phyloP scores from a whole-genome alignment of 2,329 filamentous ascomycete species.

The Ophiostoma novo-ulmi region DNA sequence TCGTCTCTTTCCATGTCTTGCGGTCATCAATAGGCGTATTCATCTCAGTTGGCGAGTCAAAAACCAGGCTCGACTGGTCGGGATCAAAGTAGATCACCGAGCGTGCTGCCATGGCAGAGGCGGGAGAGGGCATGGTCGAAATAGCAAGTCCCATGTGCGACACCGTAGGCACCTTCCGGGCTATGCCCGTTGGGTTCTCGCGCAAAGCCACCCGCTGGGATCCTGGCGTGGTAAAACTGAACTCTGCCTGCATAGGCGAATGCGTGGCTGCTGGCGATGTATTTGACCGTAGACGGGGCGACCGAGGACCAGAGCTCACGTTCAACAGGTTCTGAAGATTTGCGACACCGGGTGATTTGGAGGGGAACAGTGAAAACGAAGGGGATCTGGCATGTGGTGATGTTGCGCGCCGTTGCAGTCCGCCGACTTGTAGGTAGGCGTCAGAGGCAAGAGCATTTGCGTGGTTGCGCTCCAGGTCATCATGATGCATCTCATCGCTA shows the following conservation, averaged over 20 bases:
- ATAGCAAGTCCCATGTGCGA: constrained; percentile 14
- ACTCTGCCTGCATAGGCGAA: constrained; percentile 34
- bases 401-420: constrained; percentile 41
- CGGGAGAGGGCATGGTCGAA: constrained; percentile 1
- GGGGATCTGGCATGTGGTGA: constrained; percentile 47
- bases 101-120: not conserved
- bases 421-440: not conserved
- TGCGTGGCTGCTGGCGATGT: constrained; percentile 39
- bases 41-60: constrained; percentile 40
- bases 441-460: not conserved
- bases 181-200: constrained; percentile 27
- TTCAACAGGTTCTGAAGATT: constrained; percentile 26
- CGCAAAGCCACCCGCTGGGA: constrained; percentile 23
- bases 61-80: constrained; percentile 36
- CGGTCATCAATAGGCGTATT: constrained; percentile 26
- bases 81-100: constrained; percentile 32
- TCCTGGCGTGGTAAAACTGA: constrained; percentile 3
- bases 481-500: constrained; percentile 41
- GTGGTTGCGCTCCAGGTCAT: constrained; percentile 29
- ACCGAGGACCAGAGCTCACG: constrained; percentile 24
- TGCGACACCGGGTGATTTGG: constrained; percentile 31
- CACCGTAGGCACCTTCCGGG: not conserved
- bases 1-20: not conserved
- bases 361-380: constrained; percentile 43
- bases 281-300: constrained; percentile 47